Conservation (phyloP, 495 filamentous ascomycete species). For the Talaromyces ruber region DNA sequence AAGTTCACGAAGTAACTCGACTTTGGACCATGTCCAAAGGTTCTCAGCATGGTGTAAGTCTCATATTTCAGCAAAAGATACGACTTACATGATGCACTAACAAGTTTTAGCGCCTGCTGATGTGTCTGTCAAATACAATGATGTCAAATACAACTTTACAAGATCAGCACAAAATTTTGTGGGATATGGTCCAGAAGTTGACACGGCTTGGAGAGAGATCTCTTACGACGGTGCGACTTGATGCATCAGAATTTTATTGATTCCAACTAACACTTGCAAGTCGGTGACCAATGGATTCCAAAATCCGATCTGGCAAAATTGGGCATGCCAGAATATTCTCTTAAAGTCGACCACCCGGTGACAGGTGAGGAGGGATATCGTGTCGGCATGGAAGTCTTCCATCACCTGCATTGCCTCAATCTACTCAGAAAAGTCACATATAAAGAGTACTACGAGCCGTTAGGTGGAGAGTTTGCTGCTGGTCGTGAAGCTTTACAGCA, state of each 20-base stretch:
- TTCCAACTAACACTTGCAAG: background rate
- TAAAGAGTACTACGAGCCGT: slow-evolving; percentile 1
- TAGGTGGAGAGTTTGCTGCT: background rate
- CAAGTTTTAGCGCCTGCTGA: background rate
- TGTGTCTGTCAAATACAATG: background rate
- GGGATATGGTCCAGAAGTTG: background rate
- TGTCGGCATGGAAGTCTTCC: slow-evolving; percentile 3
- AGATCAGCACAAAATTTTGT: background rate
- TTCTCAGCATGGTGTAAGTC: slow-evolving; percentile 3
- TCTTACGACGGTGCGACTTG: background rate
- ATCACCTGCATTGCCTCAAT: slow-evolving; percentile 3
- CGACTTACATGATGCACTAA: background rate
- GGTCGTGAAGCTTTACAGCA: background rate
- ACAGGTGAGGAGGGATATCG: slow-evolving; percentile 1
- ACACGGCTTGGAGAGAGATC: background rate
- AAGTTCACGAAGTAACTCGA: background rate
- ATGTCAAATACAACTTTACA: background rate
- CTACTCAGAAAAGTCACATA: background rate
- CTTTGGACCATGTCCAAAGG: background rate
- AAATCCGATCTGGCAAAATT: background rate
- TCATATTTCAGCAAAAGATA: background rate
- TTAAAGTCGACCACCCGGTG: background rate
- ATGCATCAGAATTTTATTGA: background rate
- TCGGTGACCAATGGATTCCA: slow-evolving; percentile 4
- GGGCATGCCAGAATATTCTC: background rate